A percentile compares a stretch with the other conserved stretches of the same genome.
Conservation (phyloP, 768 basidiomycete genomes). For the Podaxis sp. region DNA sequence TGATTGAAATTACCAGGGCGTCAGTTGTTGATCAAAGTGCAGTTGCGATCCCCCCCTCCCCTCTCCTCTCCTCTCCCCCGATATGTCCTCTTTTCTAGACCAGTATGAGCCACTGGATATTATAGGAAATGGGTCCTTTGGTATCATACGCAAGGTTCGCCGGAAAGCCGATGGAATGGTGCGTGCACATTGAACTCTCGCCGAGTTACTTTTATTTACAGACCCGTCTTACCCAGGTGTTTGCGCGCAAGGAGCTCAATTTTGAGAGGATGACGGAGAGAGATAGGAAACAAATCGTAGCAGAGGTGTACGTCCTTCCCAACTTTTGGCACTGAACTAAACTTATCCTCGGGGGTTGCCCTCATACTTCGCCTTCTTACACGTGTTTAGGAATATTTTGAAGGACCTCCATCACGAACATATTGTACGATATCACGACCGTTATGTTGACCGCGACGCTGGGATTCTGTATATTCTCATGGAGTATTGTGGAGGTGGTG, state of each 20-base stretch:
- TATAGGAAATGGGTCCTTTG: constrained; percentile 97
- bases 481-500: constrained; percentile 98
- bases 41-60: constrained; percentile 11
- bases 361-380: neutral
- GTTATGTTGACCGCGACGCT: constrained; percentile 83
- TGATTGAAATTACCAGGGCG: neutral
- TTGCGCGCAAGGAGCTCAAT: constrained; percentile 93
- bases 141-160: constrained; percentile 92
- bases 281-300: constrained; percentile 93
- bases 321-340: neutral
- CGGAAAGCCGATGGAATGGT: constrained; percentile 81
- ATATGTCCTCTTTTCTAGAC: constrained; percentile 50
- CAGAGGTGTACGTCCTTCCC: constrained; percentile 80
- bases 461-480: constrained; percentile 96
- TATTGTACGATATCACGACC: constrained; percentile 94
- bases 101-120: constrained; percentile 85
- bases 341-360: constrained; percentile 3
- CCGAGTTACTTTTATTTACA: neutral
- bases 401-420: constrained; percentile 94
- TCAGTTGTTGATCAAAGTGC: neutral
- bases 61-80: constrained; percentile 14
- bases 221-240: constrained; percentile 44
- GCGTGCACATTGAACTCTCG: constrained; percentile 24
- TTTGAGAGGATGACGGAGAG: constrained; percentile 96
- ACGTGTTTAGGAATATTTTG: constrained; percentile 74